phyloP scores from a whole-genome alignment of 2,329 filamentous ascomycete genomes.

The Monosporascus ibericus region DNA sequence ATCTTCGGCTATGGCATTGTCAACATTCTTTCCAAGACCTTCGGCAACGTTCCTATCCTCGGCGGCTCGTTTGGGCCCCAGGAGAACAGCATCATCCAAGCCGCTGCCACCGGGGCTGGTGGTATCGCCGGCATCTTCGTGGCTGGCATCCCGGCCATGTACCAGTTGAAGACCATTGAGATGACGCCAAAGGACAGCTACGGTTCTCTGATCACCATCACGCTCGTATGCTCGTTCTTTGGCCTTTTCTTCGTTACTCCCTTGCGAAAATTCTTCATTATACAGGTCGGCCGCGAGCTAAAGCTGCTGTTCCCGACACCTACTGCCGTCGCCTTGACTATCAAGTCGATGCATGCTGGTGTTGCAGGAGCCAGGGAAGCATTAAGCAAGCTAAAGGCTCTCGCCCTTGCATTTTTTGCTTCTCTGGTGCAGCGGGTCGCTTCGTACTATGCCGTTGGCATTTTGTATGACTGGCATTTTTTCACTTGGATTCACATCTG shows the following conservation, averaged over 20 bases:
- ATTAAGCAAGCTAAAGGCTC: slow-evolving; percentile 48
- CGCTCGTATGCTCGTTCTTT: slow-evolving; percentile 57
- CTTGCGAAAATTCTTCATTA: slow-evolving; percentile 62
- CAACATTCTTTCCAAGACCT: slow-evolving; percentile 38
- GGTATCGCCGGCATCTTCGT: slow-evolving; percentile 49
- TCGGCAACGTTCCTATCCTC: slow-evolving; percentile 40
- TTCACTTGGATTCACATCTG: slow-evolving; percentile 51
- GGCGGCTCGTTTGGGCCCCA: slow-evolving; percentile 50
- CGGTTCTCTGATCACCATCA: slow-evolving; percentile 52
- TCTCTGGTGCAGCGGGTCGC: slow-evolving; percentile 46
- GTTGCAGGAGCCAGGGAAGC: slow-evolving; percentile 43
- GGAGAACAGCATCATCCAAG: slow-evolving; percentile 52
- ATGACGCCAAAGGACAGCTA: slow-evolving; percentile 46
- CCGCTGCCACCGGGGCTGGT: slow-evolving; percentile 48
- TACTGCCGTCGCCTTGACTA: slow-evolving; percentile 53
- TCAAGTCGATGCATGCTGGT: slow-evolving; percentile 52
- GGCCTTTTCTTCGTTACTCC: slow-evolving; percentile 59
- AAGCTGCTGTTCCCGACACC: slow-evolving; percentile 53
- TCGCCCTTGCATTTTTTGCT: slow-evolving; percentile 40
- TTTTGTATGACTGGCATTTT: slow-evolving; percentile 52
- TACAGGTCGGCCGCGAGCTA: slow-evolving; percentile 56
- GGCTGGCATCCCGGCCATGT: slow-evolving; percentile 49
- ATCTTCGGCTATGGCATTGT: slow-evolving; percentile 52
- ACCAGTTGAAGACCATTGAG: slow-evolving; percentile 42
- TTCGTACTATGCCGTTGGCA: slow-evolving; percentile 51